A percentile compares a stretch with the other conserved stretches of the same genome.
Evolutionary conservation across 2,329 filamentous ascomycete genomes (phyloP).

Genomic region (Blastomyces gilchristii): DNA sequence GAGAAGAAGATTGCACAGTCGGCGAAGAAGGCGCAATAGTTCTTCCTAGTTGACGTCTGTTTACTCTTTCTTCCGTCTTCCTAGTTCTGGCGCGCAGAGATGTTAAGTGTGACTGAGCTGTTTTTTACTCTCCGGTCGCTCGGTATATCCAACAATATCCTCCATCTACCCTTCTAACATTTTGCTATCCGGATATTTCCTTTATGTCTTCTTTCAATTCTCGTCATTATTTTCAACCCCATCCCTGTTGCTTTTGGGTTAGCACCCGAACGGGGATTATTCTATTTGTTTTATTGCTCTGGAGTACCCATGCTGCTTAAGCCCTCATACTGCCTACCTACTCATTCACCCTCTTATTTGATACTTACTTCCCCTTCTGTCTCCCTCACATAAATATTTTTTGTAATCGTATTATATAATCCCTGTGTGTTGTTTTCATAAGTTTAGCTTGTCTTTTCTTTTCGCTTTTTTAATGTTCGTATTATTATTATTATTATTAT

Average conservation of each 20-base stretch:
- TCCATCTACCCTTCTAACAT: background rate
- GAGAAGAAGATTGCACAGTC: constrained; percentile 39
- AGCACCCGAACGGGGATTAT: background rate
- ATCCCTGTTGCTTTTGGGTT: background rate
- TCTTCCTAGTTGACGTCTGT: background rate
- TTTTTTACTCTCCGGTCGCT: background rate
- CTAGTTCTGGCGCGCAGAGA: background rate
- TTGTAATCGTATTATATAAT: constrained; percentile 1
- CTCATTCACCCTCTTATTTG: background rate
- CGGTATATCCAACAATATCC: background rate
- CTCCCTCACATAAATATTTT: background rate
- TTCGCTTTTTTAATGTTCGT: background rate
- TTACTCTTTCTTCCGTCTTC: too few species aligned
- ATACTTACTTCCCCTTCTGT: background rate
- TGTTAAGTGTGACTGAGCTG: background rate
- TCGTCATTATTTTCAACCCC: background rate
- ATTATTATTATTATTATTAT: background rate
- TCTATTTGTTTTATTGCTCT: background rate
- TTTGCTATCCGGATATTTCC: background rate
- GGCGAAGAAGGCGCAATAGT: constrained; percentile 14
- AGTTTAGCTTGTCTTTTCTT: background rate
- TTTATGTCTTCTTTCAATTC: background rate
- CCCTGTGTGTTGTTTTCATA: background rate
- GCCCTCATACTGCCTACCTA: background rate
- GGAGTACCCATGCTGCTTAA: constrained; percentile 1